Base-by-base conservation (phyloP, 352 stramenopile species). In the Pythium phragmiticola region DNA sequence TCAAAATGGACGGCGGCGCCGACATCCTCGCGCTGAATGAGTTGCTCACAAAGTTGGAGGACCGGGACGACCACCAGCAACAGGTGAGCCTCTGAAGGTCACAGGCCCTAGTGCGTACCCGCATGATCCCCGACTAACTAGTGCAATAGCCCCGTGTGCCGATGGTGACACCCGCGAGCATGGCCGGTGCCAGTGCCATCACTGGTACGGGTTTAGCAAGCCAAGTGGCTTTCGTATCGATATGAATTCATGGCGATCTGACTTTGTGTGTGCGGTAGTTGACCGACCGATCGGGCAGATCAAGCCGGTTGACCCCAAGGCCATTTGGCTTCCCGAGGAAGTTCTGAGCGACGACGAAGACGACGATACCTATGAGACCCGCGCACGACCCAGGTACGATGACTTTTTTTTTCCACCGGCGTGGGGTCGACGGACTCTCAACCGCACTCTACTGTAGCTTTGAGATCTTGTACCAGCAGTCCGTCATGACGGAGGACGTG, bases 381-480 rank as follows among this genome's bases (percentile, higher is more conserved):
- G 84, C 33, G 41, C 55, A 13, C 75, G 84, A 0, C 84, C 84
- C 9, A 71, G 58, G 83, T 92, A 72, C 47, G 70, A 54, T n/a
- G 19, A 51, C 16, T 3, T 39, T 6, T 39, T 6, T 13, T 37
- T 37, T 2, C 5, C 9, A 37, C 33, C 33, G 21, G 21, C 21
- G 21, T 21, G 21, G 21, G 21, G 1, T 21, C 21, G 21, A 21
- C 21, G 21, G 21, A 21, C 21, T 21, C 21, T 21, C 21, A 21
- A 21, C 21, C 21, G 21, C 21, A 30, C 4, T 30, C 26, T 30
- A 30, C 26, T 3, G 26, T 30, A 66, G 81, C n/a, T 90, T 89
- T 65, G 87, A 92, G 66, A 80, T 95, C 52, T 60, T 92, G 41
- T 94, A 92, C 75, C 92, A 93, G 71, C 87, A 95, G 68, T 87